Percentiles rank a stretch among this genome's conserved stretches.
Conservation (phyloP, 2,329 filamentous ascomycete species). For the Ceratocystis smalleyi region DNA sequence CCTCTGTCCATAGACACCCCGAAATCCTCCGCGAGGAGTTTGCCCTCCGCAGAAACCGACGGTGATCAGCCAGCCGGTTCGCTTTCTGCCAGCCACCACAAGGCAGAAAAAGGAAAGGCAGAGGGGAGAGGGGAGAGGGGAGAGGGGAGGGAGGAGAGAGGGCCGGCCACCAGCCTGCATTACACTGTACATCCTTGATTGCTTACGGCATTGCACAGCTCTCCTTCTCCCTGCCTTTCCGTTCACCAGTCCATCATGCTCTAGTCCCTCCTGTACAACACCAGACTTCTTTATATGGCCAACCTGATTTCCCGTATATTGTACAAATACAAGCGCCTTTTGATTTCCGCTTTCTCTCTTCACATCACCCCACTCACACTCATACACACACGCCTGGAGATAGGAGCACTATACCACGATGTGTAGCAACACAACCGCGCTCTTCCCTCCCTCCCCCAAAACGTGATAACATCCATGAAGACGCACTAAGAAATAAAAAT, state of each 20-base stretch:
- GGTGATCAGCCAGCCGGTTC: not conserved
- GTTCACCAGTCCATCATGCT: not conserved
- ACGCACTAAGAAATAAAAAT: constrained; percentile 3
- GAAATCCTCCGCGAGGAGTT: constrained; percentile 47
- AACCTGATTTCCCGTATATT: constrained; percentile 6
- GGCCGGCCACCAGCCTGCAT: not conserved
- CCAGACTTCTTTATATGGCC: constrained; percentile 10
- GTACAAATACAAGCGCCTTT: constrained; percentile 25
- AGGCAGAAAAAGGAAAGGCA: no score
- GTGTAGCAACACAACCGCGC: not conserved
- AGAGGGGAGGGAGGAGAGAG: not conserved
- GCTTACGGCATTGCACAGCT: not conserved
- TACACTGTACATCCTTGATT: not conserved
- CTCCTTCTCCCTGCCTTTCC: not conserved
- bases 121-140: not conserved
- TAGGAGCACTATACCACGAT: not conserved
- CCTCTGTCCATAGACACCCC: constrained; percentile 78
- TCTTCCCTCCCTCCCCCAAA: not conserved
- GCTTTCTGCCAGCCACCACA: not conserved
- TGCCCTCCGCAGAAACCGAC: constrained; percentile 7
- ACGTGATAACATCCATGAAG: not conserved
- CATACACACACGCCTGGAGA: not conserved
- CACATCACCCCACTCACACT: not conserved
- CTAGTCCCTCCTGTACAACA: not conserved
- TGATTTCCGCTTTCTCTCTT: constrained; percentile 6